These are phyloP conservation scores for Sugiyamaella castrensis DNA, from an alignment of 1,139 yeast genomes.

Conservation along the genomic window DNA sequence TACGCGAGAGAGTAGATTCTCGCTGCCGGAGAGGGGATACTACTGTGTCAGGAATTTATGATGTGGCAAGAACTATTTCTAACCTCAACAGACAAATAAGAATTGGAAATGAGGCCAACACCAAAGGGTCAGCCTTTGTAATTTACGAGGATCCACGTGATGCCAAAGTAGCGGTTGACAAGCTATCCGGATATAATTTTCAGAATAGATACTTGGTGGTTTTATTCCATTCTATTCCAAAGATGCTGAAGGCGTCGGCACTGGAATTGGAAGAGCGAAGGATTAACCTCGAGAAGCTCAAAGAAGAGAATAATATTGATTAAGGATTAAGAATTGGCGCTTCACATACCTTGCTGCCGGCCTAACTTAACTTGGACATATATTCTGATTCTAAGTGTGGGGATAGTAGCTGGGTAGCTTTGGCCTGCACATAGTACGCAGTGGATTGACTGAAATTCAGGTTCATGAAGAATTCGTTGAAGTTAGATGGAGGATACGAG, in stretches of 20 bases:
- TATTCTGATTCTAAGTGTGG: no score
- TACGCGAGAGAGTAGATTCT: no score
- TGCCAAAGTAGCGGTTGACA: constrained; percentile 52
- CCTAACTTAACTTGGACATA: no score
- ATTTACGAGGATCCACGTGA: constrained; percentile 50
- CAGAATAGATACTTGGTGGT: constrained; percentile 60
- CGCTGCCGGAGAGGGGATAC: no score
- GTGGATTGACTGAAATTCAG: no score
- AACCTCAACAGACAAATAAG: constrained; percentile 44
- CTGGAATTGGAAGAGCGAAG: constrained; percentile 30
- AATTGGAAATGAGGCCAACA: constrained; percentile 44
- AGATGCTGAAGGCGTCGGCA: constrained; percentile 25
- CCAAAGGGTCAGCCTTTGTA: constrained; percentile 57
- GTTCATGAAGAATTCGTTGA: no score
- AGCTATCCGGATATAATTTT: constrained; percentile 59
- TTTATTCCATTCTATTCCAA: constrained; percentile 46
- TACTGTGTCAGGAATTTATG: no score
- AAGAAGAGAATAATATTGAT: constrained; percentile 29
- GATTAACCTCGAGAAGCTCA: constrained; percentile 30
- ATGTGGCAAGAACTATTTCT: neutral
- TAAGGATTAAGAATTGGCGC: no score
- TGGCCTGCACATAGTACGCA: no score
- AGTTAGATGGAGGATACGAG: no score
- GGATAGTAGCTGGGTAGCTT: no score
- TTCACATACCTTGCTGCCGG: no score